Percentiles rank a stretch among this genome's conserved stretches.
Evolutionary conservation across 225 moss, liverwort and hornwort genomes (phyloP).

Genomic region (Rhytidiadelphus loreus): DNA sequence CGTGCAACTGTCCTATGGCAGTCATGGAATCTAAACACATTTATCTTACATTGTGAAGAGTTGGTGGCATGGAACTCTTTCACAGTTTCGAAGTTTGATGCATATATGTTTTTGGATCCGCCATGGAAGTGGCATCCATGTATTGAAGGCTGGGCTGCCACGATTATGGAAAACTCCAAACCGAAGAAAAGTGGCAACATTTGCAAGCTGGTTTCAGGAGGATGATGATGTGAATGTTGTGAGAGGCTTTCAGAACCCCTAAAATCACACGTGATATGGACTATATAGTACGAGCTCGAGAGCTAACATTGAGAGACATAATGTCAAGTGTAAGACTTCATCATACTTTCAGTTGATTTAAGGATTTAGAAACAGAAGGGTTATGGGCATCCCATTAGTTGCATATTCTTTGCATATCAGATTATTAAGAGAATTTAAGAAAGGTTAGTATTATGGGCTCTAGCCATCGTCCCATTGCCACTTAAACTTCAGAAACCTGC

Average conservation of each 20-base stretch:
- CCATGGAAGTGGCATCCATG: not conserved
- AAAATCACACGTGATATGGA: not conserved
- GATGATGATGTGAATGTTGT: conserved; percentile 42
- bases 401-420: not conserved
- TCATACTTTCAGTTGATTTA: not conserved
- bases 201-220: conserved; percentile 26
- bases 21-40: not conserved
- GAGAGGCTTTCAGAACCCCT: conserved; percentile 26
- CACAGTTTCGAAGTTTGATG: not conserved
- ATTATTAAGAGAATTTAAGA: not conserved
- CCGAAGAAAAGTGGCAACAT: not conserved
- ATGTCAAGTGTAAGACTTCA: not conserved
- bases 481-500: no score
- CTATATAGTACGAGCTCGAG: not conserved
- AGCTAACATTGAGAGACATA: not conserved
- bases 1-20: not conserved
- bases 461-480: not conserved
- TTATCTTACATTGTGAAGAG: not conserved
- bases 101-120: not conserved
- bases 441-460: not conserved
- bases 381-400: not conserved
- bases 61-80: conserved; percentile 21
- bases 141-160: not conserved
- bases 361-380: not conserved
- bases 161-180: not conserved